phyloP scores from a whole-genome alignment of 2,329 filamentous ascomycete genomes.

The Cladosporium sp. region DNA sequence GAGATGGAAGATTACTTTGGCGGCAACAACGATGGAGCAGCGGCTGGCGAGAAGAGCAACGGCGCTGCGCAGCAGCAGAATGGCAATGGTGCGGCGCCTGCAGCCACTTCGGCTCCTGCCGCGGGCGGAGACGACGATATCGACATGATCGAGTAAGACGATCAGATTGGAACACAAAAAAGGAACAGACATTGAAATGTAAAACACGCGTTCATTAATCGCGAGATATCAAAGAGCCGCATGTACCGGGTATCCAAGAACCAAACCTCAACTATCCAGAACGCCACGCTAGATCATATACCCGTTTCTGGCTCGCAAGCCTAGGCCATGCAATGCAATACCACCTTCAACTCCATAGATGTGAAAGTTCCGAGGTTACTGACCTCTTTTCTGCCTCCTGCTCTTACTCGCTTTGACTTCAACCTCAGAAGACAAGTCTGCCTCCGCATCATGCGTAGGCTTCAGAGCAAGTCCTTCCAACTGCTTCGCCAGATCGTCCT shows the following conservation, averaged over 20 bases:
- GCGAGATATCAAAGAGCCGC: neutral
- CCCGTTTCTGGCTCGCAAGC: neutral
- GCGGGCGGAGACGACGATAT: conserved; percentile 25
- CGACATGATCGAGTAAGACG: conserved; percentile 31
- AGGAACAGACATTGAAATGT: neutral
- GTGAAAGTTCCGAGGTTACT: neutral
- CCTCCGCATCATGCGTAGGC: neutral
- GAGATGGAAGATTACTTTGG: conserved; percentile 95
- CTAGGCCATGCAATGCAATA: neutral
- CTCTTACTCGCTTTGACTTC: neutral
- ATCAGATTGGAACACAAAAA: neutral
- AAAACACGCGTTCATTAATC: neutral
- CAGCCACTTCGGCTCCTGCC: conserved; percentile 15
- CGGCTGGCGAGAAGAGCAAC: conserved; percentile 21
- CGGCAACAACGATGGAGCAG: conserved; percentile 21
- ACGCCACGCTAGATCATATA: conserved; percentile 9
- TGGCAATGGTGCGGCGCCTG: conserved; percentile 20
- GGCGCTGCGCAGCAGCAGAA: conserved; percentile 36
- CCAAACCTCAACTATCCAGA: neutral
- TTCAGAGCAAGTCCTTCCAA: neutral
- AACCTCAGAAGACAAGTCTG: neutral
- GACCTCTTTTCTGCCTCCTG: neutral
- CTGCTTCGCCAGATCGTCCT: neutral
- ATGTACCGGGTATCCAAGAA: neutral
- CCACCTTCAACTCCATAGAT: neutral